Percentiles rank a stretch among this genome's conserved stretches.
Conservation (phyloP, 2,329 filamentous ascomycete species). For the Arthrobotrys iridis region DNA sequence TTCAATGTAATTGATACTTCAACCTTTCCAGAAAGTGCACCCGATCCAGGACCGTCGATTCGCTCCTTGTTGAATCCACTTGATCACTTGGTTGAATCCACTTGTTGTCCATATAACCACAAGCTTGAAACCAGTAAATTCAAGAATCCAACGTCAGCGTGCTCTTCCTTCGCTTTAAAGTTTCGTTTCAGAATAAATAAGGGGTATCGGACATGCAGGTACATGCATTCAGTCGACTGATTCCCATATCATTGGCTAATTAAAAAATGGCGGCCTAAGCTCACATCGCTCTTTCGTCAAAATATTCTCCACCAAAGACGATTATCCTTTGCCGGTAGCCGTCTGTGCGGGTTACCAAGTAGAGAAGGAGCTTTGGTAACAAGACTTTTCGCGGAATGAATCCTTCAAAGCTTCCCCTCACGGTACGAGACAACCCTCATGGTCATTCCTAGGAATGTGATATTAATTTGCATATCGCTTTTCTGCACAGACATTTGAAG, state of each 20-base stretch:
- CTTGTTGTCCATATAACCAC: neutral
- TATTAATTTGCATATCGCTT: conserved; percentile 22
- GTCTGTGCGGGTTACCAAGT: conserved; percentile 21
- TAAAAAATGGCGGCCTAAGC: conserved; percentile 17
- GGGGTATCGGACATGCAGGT: conserved; percentile 23
- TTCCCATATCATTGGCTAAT: conserved; percentile 33
- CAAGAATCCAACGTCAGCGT: neutral
- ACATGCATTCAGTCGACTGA: conserved; percentile 11
- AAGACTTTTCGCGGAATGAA: conserved; percentile 1
- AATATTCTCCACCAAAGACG: conserved; percentile 18
- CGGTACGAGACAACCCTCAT: too few relatives aligned
- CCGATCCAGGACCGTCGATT: neutral
- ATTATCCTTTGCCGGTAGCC: neutral
- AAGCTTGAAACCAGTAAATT: conserved; percentile 2
- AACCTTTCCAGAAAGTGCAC: conserved; percentile 7
- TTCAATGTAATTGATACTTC: conserved; percentile 18
- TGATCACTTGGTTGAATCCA: neutral
- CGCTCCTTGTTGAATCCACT: neutral
- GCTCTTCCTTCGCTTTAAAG: conserved; percentile 24
- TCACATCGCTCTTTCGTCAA: neutral
- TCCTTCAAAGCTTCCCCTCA: neutral
- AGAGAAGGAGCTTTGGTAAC: conserved; percentile 29
- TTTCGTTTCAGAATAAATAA: conserved; percentile 46
- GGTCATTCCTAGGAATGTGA: conserved; percentile 23
- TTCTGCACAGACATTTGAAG: conserved; percentile 32